Evolutionary conservation across 2,329 filamentous ascomycete genomes (phyloP), one percentile per base, ranked within the genome.

Genomic region (Diaporthe batatas): DNA sequence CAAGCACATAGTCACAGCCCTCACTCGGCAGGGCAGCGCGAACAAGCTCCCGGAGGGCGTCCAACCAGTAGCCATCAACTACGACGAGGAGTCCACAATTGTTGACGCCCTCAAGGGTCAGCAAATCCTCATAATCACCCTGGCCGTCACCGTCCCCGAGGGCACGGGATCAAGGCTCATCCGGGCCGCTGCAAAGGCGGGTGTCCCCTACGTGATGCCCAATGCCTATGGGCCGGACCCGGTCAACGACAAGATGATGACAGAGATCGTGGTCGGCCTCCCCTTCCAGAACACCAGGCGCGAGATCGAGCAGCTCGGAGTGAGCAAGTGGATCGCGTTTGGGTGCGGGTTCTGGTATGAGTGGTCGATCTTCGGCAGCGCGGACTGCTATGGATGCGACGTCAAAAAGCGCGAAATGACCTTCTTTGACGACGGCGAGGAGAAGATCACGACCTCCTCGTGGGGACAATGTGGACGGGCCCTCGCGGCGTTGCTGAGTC

Each of bases 51-150:
- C 88, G 3, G 74, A 81, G 1, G 85, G 86, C 18, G 82, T 88
- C 39, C 79, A 80, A 2, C 77, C 83, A 29, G 82, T 79, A 51
- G 69, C 75, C 1, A 82, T 90, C 23, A 82, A 87, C 77, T 88
- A 88, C 75, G 79, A 82, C 51, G 80, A 85, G 59, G 77, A 83
- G 34, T 76, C 78, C 1, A 82, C 85, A 0, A 77, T 91, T 11
- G 82, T 88, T 0, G 77, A 79, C 0, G 89, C 88, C 2, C 84
- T 91, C 2, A 77, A 81, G 39, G 88, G 83, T 72, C 88, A 91
- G 73, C 84, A 91, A n/a, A 86, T 85, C 49, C 81, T 91, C 3
- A 82, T 91, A 75, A 90, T 91, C 70, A 89, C 88, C 12, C 78
- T 91, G 73, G 74, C 83, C 14, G 77, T 80, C 0, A 74, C 62